Evolutionary conservation across 345 rosid genomes (phyloP), one percentile per base, ranked within the genome.

Genomic region (Triadica sebifera): DNA sequence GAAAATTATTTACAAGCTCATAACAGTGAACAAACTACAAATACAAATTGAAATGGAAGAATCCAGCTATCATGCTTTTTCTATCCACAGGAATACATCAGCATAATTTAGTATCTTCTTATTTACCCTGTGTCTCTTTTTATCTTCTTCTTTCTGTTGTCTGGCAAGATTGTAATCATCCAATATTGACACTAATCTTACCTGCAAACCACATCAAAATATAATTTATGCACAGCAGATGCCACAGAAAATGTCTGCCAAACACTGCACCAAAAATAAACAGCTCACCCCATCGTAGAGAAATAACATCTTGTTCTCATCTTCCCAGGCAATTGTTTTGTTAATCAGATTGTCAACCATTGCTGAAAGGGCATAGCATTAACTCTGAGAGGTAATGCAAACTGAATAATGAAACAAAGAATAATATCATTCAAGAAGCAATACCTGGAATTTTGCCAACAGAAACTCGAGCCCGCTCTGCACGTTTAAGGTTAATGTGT

Each of bases 401-500:
- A 51, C 20, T 37, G 19, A 62, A 25, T 60, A 12, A 80, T 38
- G 12, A 60, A 29, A 56, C n/a, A 80, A 62, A 58, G 6, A 12
- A 56, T 22, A 65, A 64, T 24, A 73, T 66, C 71, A 45, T 55
- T 3, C 8, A 59, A 67, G 46, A n/a, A 61, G 45, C 55, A 69
- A 65, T 87, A 95, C 99, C 94, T 34, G 97, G 93, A 81, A 95
- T 91, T 85, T 93, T 95, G 83, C 72, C 85, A 43, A 93, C 80
- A 58, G 97, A 87, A 53, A 95, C 78, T 20, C 99, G 87, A 73
- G 98, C 98, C 74, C 88, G 84, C 78, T 93, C 99, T 15, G 99
- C 98, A 39, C 96, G 97, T 78, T 95, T 95, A 75, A 93, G 96
- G 82, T 90, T 90, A 43, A 95, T 79, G 82, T 95, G 99, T 50